Conservation (phyloP, 345 rosid species). For the Tarenaya hassleriana region DNA sequence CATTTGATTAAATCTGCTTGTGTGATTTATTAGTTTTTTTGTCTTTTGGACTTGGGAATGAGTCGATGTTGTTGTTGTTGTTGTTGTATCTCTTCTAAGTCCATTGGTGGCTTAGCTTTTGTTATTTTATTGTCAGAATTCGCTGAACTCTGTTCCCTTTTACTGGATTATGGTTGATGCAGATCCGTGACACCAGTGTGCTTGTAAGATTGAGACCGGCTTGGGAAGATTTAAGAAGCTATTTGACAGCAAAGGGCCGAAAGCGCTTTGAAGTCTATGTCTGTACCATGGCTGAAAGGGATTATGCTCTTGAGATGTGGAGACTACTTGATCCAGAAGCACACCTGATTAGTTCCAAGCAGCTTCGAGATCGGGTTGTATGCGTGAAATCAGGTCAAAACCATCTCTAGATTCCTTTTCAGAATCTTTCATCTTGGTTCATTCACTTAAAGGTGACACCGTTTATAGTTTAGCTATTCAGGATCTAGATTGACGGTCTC, state of each 20-base stretch:
- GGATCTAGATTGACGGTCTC: neutral
- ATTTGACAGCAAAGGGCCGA: slow-evolving; percentile 87
- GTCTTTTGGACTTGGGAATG: too few species aligned
- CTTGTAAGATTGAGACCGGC: slow-evolving; percentile 98
- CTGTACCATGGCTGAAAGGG: slow-evolving; percentile 99
- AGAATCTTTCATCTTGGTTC: slow-evolving; percentile 4
- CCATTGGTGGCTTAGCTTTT: neutral
- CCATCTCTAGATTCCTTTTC: slow-evolving; percentile 16
- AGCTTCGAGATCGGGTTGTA: slow-evolving; percentile 73
- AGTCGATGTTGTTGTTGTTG: too few species aligned
- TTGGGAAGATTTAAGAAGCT: slow-evolving; percentile 93
- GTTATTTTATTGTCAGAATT: neutral
- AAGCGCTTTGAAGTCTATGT: slow-evolving; percentile 98
- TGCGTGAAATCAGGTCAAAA: slow-evolving; percentile 88
- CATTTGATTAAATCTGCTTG: slow-evolving; percentile 6
- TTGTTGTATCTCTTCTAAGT: slow-evolving; percentile 6
- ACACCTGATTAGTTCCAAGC: slow-evolving; percentile 61
- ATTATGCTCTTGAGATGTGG: slow-evolving; percentile 99
- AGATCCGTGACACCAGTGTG: slow-evolving; percentile 98
- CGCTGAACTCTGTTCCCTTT: neutral
- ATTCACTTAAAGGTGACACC: neutral
- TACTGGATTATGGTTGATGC: slow-evolving; percentile 23
- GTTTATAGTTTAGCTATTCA: slow-evolving; percentile 9
- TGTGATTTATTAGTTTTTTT: neutral
- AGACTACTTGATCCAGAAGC: slow-evolving; percentile 96